Evolutionary conservation across 345 rosid genomes (phyloP).

Genomic region (Punica granatum): DNA sequence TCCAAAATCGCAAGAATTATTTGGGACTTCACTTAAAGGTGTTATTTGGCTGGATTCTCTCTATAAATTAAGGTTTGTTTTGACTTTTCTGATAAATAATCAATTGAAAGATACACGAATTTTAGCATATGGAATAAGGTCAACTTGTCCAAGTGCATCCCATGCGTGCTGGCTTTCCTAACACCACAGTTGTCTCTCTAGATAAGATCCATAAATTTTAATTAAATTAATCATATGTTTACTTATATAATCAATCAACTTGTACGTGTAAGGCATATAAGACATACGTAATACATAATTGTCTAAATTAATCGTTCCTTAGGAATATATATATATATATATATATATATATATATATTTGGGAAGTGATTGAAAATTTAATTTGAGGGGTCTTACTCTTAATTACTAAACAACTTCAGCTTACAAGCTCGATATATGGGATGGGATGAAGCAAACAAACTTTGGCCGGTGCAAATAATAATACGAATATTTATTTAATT

Average conservation of each 20-base stretch:
- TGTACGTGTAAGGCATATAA: not conserved
- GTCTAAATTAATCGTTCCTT: not conserved
- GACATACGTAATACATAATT: not conserved
- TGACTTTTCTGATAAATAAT: not conserved
- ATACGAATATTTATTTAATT: too few relatives aligned
- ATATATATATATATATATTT: too few relatives aligned
- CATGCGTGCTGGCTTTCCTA: constrained; percentile 6
- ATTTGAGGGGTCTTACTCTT: too few relatives aligned
- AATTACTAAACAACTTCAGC: too few relatives aligned
- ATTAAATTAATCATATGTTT: not conserved
- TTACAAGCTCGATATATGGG: too few relatives aligned
- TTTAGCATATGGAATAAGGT: not conserved
- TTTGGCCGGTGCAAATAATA: too few relatives aligned
- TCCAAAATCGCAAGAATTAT: not conserved
- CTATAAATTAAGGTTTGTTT: not conserved
- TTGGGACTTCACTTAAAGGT: not conserved
- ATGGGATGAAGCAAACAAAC: too few relatives aligned
- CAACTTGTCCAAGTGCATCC: constrained; percentile 6
- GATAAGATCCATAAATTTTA: constrained; percentile 2
- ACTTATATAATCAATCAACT: not conserved
- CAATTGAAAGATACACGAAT: not conserved
- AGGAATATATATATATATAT: too few relatives aligned
- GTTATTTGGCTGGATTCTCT: constrained; percentile 1
- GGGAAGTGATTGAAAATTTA: too few relatives aligned
- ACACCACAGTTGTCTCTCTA: constrained; percentile 4